Base-by-base conservation (phyloP, 2,329 filamentous ascomycete species). In the Shiraia bambusicola region DNA sequence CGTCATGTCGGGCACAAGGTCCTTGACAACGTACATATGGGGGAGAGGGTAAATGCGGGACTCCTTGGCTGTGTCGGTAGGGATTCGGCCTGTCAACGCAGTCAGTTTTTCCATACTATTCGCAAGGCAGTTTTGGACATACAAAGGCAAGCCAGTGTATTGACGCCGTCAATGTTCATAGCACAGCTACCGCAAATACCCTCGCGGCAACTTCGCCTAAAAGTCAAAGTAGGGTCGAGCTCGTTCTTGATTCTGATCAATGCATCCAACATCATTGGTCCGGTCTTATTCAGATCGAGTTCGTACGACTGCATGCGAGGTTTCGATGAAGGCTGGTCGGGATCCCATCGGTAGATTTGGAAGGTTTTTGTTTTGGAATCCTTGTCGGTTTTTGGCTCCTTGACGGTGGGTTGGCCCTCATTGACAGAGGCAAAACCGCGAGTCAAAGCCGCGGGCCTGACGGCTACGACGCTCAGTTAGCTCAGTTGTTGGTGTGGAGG, bases 81-180 rank as follows among this genome's bases (percentile, higher is more conserved):
- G 91, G 54, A 98, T 98, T 56, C 92, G 89, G 82, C 92, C 91
- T 96, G 61, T 49, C 7, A 3, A 26, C 6, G 8, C 17, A 2
- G 37, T 62, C 45, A 62, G 54, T 34, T 31, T 19, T 7, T 28
- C 14, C 16, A 12, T 13, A 13, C 17, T 7, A 13, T 12, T 2
- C 17, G 6, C n/a, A 24, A 31, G 28, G 25, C 6, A 11, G 13
- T 4, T 3, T 22, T 14, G 14, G 6, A 83, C 87, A 61, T 88
- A 95, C 93, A 98, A 69, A 98, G 77, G 75, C 93, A 98, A 58
- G 93, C 93, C 63, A 98, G 76, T 43, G 93, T 98, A 78, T 98
- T 98, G 65, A 94, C 87, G 71, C 93, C 93, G 72, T 97, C 94
- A 71, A 98, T 97, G 80, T 98, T 98, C 93, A 98, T 98, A 57